A percentile compares a stretch with the other conserved stretches of the same genome.
Conservation (phyloP, 495 filamentous ascomycete genomes). For the Symbiotaphrina buchneri region DNA sequence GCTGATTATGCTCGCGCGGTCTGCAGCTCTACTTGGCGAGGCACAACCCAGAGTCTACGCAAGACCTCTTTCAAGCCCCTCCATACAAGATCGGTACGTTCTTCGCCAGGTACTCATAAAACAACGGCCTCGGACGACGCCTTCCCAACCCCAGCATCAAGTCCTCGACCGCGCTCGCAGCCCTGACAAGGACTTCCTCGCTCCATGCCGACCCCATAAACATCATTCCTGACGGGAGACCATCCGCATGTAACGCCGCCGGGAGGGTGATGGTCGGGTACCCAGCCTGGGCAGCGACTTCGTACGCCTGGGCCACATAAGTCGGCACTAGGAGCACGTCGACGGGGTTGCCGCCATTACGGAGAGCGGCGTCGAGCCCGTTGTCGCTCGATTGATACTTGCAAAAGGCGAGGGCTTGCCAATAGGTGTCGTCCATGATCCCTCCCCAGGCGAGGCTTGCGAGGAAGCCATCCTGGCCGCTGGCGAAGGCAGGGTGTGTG, state of each 20-base stretch:
- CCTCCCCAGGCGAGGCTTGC: constrained; percentile 26
- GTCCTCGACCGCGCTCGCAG: constrained; percentile 48
- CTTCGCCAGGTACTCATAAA: too few relatives aligned
- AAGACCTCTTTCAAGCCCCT: too few relatives aligned
- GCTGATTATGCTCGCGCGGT: too few relatives aligned
- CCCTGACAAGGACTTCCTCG: constrained; percentile 36
- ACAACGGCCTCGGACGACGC: too few relatives aligned
- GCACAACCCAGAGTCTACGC: too few relatives aligned
- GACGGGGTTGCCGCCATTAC: constrained; percentile 21
- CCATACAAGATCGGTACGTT: too few relatives aligned
- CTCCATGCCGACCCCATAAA: constrained; percentile 43
- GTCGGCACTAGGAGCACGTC: constrained; percentile 41
- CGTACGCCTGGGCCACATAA: constrained; percentile 37
- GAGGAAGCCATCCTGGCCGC: constrained; percentile 47
- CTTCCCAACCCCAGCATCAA: too few relatives aligned
- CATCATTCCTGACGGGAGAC: constrained; percentile 49
- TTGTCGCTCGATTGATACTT: constrained; percentile 32
- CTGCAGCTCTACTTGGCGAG: too few relatives aligned
- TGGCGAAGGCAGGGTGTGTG: constrained; percentile 39
- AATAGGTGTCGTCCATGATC: constrained; percentile 41
- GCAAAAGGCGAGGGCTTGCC: constrained; percentile 35
- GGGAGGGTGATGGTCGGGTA: constrained; percentile 54
- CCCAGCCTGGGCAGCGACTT: constrained; percentile 32
- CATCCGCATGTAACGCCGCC: constrained; percentile 23
- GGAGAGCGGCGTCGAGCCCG: constrained; percentile 45